These are phyloP conservation scores for Parachaetomium inaequale DNA, from an alignment of 495 filamentous ascomycete genomes.

Conservation along the genomic window DNA sequence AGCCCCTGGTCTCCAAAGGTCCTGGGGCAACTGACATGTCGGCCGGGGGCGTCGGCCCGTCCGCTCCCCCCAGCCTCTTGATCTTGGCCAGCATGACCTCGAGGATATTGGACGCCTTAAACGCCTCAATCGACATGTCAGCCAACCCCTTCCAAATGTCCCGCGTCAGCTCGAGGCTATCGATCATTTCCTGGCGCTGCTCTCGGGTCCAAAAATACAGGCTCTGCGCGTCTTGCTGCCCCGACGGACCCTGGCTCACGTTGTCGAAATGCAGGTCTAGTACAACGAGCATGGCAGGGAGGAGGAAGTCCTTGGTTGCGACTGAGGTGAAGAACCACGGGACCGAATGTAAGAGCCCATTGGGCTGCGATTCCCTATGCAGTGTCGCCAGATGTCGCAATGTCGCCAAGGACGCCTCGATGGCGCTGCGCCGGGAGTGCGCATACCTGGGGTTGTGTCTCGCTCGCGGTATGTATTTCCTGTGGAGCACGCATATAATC, in stretches of 20 bases:
- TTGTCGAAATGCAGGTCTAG: conserved; percentile 65
- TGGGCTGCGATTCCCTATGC: conserved; percentile 67
- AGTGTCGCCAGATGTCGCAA: conserved; percentile 74
- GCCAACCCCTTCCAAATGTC: conserved; percentile 74
- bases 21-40: conserved; percentile 30
- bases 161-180: conserved; percentile 64
- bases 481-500: conserved; percentile 75
- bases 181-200: conserved; percentile 71
- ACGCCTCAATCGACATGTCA: conserved; percentile 80
- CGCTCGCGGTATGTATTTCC: conserved; percentile 71
- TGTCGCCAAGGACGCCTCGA: conserved; percentile 73
- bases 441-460: conserved; percentile 69
- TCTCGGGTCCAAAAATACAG: conserved; percentile 66
- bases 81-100: conserved; percentile 77
- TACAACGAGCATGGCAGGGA: conserved; percentile 84
- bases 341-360: conserved; percentile 66
- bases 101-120: conserved; percentile 74
- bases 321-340: conserved; percentile 72
- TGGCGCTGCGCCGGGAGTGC: conserved; percentile 75
- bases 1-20: conserved; percentile 29
- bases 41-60: conserved; percentile 13
- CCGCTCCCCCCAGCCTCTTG: conserved; percentile 39
- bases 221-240: conserved; percentile 43
- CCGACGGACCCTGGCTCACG: conserved; percentile 31
- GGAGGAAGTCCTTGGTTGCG: conserved; percentile 79